Percentiles rank a stretch among this genome's conserved stretches.
Conservation (phyloP, 2,329 filamentous ascomycete genomes). For the Aspergillus sp. region DNA sequence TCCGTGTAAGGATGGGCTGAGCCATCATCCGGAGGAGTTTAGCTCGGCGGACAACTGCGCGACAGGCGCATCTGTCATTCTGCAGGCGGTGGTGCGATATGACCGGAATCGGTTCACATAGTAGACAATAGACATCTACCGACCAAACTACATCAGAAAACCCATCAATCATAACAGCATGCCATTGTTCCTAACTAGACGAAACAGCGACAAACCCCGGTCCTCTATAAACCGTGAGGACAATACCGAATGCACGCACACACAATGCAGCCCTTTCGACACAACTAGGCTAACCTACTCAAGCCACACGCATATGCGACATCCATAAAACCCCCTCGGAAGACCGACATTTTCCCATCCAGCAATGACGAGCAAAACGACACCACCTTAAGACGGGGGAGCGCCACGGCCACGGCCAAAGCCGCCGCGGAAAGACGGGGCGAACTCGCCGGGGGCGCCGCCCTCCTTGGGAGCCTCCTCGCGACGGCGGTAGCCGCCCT, state of each 20-base stretch:
- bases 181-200: slow-evolving; percentile 25
- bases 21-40: slow-evolving; percentile 56
- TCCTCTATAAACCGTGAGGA: slow-evolving; percentile 9
- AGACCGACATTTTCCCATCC: slow-evolving; percentile 25
- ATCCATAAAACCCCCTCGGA: slow-evolving; percentile 20
- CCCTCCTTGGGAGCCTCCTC: slow-evolving; percentile 85
- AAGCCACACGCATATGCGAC: slow-evolving; percentile 16
- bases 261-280: slow-evolving; percentile 13
- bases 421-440: slow-evolving; percentile 85
- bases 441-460: slow-evolving; percentile 82
- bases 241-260: not conserved
- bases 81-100: slow-evolving; percentile 27
- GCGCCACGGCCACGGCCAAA: slow-evolving; percentile 79
- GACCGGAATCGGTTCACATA: slow-evolving; percentile 33
- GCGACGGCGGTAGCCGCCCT: slow-evolving; percentile 85
- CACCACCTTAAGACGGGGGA: slow-evolving; percentile 45
- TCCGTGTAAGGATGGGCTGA: slow-evolving; percentile 53
- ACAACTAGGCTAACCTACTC: slow-evolving; percentile 17
- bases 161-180: slow-evolving; percentile 19
- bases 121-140: slow-evolving; percentile 2
- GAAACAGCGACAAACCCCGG: slow-evolving; percentile 15
- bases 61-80: slow-evolving; percentile 40
- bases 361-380: slow-evolving; percentile 20
- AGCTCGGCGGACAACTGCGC: slow-evolving; percentile 52
- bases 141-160: not conserved